Conservation (phyloP, 192 early-diverging fungal genomes). For the Gryganskiella cystojenkinii region DNA sequence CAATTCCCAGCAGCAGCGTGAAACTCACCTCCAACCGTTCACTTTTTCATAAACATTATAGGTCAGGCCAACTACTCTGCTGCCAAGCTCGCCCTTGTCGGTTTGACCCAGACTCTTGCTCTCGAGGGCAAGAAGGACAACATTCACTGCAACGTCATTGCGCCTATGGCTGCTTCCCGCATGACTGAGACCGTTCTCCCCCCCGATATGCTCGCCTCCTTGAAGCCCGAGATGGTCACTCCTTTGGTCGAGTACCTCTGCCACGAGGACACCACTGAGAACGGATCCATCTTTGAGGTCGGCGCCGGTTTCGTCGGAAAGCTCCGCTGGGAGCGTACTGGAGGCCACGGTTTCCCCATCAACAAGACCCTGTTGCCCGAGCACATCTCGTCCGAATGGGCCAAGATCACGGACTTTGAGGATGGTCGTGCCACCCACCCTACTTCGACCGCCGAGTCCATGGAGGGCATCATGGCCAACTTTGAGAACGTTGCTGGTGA, state of each 20-base stretch:
- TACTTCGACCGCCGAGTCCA: conserved; percentile 78
- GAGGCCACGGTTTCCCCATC: conserved; percentile 93
- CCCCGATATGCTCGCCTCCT: conserved; percentile 91
- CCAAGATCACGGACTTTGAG: conserved; percentile 89
- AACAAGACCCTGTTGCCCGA: conserved; percentile 85
- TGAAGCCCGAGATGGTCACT: conserved; percentile 98
- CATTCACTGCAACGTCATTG: conserved; percentile 93
- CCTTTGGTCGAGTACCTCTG: conserved; percentile 94
- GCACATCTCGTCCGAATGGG: conserved; percentile 83
- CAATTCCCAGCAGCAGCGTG: not conserved
- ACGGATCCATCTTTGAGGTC: conserved; percentile 96
- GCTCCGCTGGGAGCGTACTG: conserved; percentile 96
- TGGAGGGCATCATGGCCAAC: conserved; percentile 86
- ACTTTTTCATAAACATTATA: conserved; percentile 3
- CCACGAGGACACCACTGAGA: conserved; percentile 87
- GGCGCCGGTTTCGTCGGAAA: conserved; percentile 95
- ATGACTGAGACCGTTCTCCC: conserved; percentile 99
- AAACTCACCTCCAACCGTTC: not conserved
- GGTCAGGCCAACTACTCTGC: conserved; percentile 81
- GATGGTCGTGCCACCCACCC: conserved; percentile 96
- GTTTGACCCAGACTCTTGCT: conserved; percentile 92
- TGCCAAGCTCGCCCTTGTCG: conserved; percentile 95
- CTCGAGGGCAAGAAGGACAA: conserved; percentile 96
- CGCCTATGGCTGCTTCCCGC: conserved; percentile 95
- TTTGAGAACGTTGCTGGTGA: conserved; percentile 71